Base-by-base conservation (phyloP, 2,329 filamentous ascomycete species). In the Fusarium euwallaceae region DNA sequence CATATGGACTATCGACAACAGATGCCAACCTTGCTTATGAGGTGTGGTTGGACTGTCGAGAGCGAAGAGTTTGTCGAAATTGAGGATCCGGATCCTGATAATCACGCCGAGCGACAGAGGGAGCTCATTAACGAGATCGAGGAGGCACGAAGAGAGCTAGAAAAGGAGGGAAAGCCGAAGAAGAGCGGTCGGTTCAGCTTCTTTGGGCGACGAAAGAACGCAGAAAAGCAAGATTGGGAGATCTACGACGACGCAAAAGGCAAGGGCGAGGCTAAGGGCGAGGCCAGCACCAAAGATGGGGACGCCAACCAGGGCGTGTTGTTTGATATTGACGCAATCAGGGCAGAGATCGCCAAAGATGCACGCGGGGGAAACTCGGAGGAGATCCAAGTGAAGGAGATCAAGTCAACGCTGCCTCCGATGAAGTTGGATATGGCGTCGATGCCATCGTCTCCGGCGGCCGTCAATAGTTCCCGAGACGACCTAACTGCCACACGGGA, bases 121-220 rank as follows among this genome's bases (percentile, higher is more conserved):
- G 96, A 98, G 83, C 89, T 99, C 48, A 98, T 99, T 81, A 95
- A 93, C 78, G 97, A 99, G 83, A 98, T 99, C 62, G 96, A 98
- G 81, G 95, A 97, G 83, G 97, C 97, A 8, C 91, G 97, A 41
- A 95, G 93, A 80, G 92, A 97, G 78, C 88, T 97, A 4, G 95
- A 98, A 79, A 92, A 91, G 80, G 93, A 97, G 78, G 92, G 92
- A 20, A 91, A 93, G 78, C 91, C 92, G 79, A 87, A 85, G 75
- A 88, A 88, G 78, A 82, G 85, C 45, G 89, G 81, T 11, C 85
- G 85, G 48, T 95, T 96, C 78, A 90, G 91, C 39, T 90, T 97
- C 77, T 98, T 98, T 84, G 92, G 92, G 48, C 91, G 93, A 59
- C 95, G 94, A 79, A 98, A 94, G 84, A 93, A 93, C 83, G 84